Evolutionary conservation across 768 basidiomycete genomes (phyloP).

Genomic region (Collybiopsis confluens): DNA sequence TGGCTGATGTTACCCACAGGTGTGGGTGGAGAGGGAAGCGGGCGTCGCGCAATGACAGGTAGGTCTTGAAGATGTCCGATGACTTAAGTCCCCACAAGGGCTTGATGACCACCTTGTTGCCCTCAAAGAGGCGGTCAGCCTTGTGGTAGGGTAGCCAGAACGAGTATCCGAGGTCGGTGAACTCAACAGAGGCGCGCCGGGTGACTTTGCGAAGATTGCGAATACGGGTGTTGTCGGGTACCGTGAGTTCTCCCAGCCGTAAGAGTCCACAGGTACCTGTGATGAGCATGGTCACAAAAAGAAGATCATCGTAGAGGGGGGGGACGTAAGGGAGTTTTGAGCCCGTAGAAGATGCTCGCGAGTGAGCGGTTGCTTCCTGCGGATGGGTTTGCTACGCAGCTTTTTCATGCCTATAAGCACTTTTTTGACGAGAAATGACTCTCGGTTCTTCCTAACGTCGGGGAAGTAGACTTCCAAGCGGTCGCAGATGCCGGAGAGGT

Average conservation of each 20-base stretch:
- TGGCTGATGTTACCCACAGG: conserved; percentile 19
- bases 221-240: conserved; percentile 11
- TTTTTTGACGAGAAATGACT: conserved; percentile 16
- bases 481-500: conserved; percentile 34
- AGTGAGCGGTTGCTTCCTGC: conserved; percentile 19
- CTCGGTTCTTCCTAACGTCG: conserved; percentile 14
- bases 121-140: conserved; percentile 17
- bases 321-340: background rate
- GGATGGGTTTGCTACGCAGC: conserved; percentile 6
- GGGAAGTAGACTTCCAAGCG: conserved; percentile 29
- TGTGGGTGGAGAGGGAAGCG: conserved; percentile 8
- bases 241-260: conserved; percentile 25
- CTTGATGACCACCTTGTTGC: conserved; percentile 8
- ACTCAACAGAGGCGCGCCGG: conserved; percentile 8
- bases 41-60: background rate
- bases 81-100: background rate
- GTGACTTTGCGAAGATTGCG: conserved; percentile 16
- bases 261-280: conserved; percentile 19
- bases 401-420: conserved; percentile 22
- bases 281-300: conserved; percentile 5
- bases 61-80: background rate
- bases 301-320: background rate
- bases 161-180: background rate
- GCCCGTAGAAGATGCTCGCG: background rate
- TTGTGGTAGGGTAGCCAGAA: conserved; percentile 23